Evolutionary conservation across 2,329 filamentous ascomycete species (phyloP), one percentile per base, ranked within the genome.

Genomic region (Paramyrothecium roridum): DNA sequence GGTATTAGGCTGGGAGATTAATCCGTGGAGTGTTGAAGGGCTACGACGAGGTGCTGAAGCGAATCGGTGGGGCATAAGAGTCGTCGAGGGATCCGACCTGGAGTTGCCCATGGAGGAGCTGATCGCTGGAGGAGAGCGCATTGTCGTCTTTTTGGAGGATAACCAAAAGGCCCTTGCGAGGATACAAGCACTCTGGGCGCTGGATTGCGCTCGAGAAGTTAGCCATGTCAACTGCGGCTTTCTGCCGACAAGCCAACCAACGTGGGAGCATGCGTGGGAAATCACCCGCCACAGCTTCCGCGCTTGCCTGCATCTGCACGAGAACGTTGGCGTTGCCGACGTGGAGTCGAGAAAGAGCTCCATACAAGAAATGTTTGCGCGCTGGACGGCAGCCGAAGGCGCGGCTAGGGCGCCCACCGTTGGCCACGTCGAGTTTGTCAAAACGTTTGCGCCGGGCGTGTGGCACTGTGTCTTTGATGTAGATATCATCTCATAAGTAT

Each of bases 1-100:
- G 50, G 88, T 97, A 1, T 76, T 95, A 46, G 90, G 91, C 63
- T 98, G 91, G 89, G 93, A 98, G 72, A 76, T 97, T 48, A 97
- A 96, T 69, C 87, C 88, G 0, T 90, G 93, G 87, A 92, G 87
- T 61, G 82, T 96, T 34, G 91, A 97, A 74, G 92, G 90, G 0
- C 71, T 98, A 66, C 80, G 86, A 23, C 83, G 90, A 61, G 93
- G 92, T 21, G 90, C 93, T 26, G 65, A 77, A 48, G 83, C 72
- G 30, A 93, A 93, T 66, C 80, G 82, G 43, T 92, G 88, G 86
- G 71, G 67, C 0, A 82, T 87, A 10, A 76, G 73, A 54, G 78
- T 90, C 16, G 71, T 90, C 0, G 65, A 67, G 16, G 69, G 67
- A 0, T 63, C 65, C 1, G 76, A 80, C 1, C 65, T 80, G 20